phyloP scores from a whole-genome alignment of 305 asterid genomes.

The Ajuga reptans region DNA sequence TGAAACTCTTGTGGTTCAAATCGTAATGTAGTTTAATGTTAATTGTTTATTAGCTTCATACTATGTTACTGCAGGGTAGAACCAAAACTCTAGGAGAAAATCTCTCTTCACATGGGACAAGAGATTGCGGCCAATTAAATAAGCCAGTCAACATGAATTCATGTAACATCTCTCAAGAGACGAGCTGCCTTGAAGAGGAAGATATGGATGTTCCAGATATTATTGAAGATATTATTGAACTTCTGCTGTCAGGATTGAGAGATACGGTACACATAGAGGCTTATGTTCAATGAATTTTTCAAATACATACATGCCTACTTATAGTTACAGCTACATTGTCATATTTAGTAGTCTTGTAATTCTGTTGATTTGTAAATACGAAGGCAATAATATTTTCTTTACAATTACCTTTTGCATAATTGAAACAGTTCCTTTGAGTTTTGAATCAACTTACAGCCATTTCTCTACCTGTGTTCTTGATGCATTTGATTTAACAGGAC shows the following conservation, averaged over 20 bases:
- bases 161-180: conserved; percentile 33
- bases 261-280: conserved; percentile 69
- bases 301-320: conserved; percentile 4
- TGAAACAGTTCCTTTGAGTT: conserved; percentile 5
- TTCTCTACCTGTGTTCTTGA: conserved; percentile 1
- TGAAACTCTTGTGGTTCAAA: conserved; percentile 14
- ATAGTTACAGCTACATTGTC: background rate
- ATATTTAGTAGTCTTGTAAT: conserved; percentile 13
- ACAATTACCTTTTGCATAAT: conserved; percentile 10
- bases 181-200: conserved; percentile 56
- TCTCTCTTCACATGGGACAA: conserved; percentile 29
- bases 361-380: conserved; percentile 14
- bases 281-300: conserved; percentile 25
- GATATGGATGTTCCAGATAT: conserved; percentile 89
- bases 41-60: background rate
- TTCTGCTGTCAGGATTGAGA: conserved; percentile 69
- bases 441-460: background rate
- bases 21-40: conserved; percentile 5
- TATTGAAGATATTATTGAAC: conserved; percentile 77
- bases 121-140: conserved; percentile 29
- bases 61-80: conserved; percentile 48
- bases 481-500: conserved; percentile 43
- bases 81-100: conserved; percentile 55
- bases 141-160: conserved; percentile 28
- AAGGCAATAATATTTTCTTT: background rate